Conservation (phyloP, 495 filamentous ascomycete genomes). For the Penicillium argentinense region DNA sequence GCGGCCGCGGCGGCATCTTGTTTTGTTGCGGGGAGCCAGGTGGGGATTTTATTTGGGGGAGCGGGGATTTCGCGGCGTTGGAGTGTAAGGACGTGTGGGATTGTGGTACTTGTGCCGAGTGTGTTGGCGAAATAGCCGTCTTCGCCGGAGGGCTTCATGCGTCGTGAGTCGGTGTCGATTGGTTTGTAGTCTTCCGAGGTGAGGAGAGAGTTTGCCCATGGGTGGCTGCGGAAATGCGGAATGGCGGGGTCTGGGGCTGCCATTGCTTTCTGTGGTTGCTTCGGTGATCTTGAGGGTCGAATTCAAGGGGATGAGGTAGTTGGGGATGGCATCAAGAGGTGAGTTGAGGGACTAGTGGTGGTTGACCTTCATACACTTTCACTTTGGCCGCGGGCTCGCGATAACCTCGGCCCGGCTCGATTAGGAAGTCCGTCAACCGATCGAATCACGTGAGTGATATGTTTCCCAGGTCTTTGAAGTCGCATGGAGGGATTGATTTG, state of each 20-base stretch:
- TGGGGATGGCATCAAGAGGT: not conserved
- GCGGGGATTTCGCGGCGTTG: constrained; percentile 28
- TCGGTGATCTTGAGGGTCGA: not conserved
- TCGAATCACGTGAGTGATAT: not conserved
- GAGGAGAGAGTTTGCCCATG: constrained; percentile 31
- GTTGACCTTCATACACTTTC: not conserved
- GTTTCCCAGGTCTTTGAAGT: not conserved
- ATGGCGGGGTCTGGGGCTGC: constrained; percentile 18
- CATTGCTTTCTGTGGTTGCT: constrained; percentile 10
- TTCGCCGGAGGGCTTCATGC: constrained; percentile 38
- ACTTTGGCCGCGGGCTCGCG: constrained; percentile 1
- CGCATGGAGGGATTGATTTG: too few species aligned
- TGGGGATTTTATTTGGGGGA: constrained; percentile 21
- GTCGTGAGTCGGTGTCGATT: constrained; percentile 38
- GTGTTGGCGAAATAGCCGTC: constrained; percentile 41
- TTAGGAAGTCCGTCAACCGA: not conserved
- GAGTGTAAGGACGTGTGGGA: constrained; percentile 40
- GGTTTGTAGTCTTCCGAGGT: constrained; percentile 31
- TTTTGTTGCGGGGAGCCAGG: constrained; percentile 36
- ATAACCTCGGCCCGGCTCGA: not conserved
- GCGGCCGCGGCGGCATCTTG: constrained; percentile 28
- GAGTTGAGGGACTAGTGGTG: not conserved
- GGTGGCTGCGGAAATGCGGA: constrained; percentile 24
- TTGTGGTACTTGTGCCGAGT: constrained; percentile 35
- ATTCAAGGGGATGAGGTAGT: not conserved